Evolutionary conservation across 305 asterid species (phyloP), one percentile per base, ranked within the genome.

Genomic region (Rubia tinctorum): DNA sequence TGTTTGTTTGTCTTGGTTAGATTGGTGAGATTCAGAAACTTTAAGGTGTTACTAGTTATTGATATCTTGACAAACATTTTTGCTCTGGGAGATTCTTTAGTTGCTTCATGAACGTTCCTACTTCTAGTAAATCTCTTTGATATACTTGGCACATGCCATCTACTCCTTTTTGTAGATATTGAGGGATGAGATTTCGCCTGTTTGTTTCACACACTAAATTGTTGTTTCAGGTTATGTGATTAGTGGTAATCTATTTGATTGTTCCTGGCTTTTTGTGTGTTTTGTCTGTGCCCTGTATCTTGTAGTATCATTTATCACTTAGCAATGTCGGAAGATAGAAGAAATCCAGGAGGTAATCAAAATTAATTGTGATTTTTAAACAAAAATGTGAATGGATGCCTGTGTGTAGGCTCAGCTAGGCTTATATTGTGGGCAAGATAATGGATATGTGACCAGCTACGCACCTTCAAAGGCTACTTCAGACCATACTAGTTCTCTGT

Each of bases 371-470:
- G 80, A 27, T 66, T 82, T 76, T 89, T 89, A 82, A 87, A 83
- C 68, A 77, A 85, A 86, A 78, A 78, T 71, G 69, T 90, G 84
- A 86, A 89, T 86, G 92, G 78, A 86, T 92, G 84, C 84, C 81
- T 90, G 93, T 89, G 93, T 92, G 95, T 89, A 93, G 98, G 97
- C 92, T 88, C 94, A 93, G 91, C 88, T 88, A 85, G 96, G 89
- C 77, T 87, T 93, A 78, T 88, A 85, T 84, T 77, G 83, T 88
- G 97, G 90, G 69, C 96, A 87, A 87, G 98, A 91, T 78, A 72
- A 82, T 88, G 97, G 92, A 74, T 84, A 82, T 85, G 66, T 87
- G 86, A 82, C 95, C 76, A 88, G 94, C 92, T 88, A 82, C 83
- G 92, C 89, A 77, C 81, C 92, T 77, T 72, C 93, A 68, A 89